Evolutionary conservation across 108 stramenopile species (phyloP).

Genomic region (Asterionellopsis glacialis): DNA sequence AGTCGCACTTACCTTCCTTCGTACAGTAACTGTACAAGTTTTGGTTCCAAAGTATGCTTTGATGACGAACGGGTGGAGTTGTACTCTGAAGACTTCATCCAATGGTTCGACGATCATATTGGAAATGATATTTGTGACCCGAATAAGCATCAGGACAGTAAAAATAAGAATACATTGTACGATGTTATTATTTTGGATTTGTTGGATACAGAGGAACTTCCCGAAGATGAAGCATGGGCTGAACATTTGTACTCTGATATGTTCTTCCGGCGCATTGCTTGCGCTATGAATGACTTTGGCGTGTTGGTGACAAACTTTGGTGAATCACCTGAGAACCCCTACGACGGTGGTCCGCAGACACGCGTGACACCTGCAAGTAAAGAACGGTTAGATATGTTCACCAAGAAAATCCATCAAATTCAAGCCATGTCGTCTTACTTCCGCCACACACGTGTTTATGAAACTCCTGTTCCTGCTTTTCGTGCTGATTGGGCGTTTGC

Average conservation of each 20-base stretch:
- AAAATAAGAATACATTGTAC: constrained; percentile 9
- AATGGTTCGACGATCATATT: too few species aligned
- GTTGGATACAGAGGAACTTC: constrained; percentile 36
- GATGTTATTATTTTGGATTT: constrained; percentile 56
- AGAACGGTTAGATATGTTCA: neutral
- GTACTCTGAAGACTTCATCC: constrained; percentile 41
- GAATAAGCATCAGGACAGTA: neutral
- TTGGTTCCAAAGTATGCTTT: constrained; percentile 39
- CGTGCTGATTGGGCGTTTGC: neutral
- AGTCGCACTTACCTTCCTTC: constrained; percentile 30
- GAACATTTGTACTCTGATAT: constrained; percentile 31
- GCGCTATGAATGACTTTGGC: constrained; percentile 22
- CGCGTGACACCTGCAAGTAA: neutral
- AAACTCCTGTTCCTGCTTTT: neutral
- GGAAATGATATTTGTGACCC: too few species aligned
- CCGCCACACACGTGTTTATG: neutral
- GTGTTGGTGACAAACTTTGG: constrained; percentile 43
- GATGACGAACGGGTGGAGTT: constrained; percentile 45
- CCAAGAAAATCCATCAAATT: neutral
- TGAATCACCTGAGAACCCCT: too few species aligned
- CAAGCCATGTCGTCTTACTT: neutral
- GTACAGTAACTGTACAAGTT: constrained; percentile 54
- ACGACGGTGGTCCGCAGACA: too few species aligned
- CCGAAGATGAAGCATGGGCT: constrained; percentile 37
- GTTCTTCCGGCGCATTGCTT: constrained; percentile 2